Percentiles rank a stretch among this genome's conserved stretches.
Evolutionary conservation across 495 filamentous ascomycete genomes (phyloP).

Genomic region (Xylaria acuta): DNA sequence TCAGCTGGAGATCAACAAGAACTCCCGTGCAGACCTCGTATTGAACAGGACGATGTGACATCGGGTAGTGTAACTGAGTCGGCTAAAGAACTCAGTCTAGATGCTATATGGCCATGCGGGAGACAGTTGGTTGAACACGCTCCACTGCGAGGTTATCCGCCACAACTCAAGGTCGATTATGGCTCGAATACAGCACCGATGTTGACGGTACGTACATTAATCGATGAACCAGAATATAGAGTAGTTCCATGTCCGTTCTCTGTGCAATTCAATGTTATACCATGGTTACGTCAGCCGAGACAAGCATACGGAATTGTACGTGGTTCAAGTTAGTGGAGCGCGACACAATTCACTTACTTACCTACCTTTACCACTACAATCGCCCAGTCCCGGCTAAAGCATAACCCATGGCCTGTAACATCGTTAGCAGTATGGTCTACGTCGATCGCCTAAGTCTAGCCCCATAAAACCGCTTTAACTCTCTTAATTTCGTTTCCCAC

Average conservation of each 20-base stretch:
- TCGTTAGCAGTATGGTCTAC: background rate
- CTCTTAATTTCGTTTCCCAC: background rate
- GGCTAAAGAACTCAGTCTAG: background rate
- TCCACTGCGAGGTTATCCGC: conserved; percentile 1
- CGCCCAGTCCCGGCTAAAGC: background rate
- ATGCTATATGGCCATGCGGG: background rate
- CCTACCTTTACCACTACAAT: background rate
- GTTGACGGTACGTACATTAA: background rate
- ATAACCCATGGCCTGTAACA: background rate
- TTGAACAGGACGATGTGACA: conserved; percentile 19
- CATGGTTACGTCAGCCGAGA: background rate
- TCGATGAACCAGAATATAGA: background rate
- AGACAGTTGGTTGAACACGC: background rate
- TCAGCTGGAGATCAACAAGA: conserved; percentile 2
- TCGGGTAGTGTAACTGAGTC: background rate
- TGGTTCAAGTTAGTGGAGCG: background rate
- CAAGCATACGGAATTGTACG: background rate
- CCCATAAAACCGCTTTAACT: background rate
- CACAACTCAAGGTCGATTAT: background rate
- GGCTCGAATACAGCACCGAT: background rate
- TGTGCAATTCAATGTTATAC: background rate
- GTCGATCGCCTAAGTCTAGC: background rate
- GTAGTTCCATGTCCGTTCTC: background rate
- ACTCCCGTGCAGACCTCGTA: conserved; percentile 5
- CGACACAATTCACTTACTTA: background rate